These are phyloP conservation scores for Schizonepeta tenuifolia DNA, from an alignment of 257 asterid species.

Conservation along the genomic window DNA sequence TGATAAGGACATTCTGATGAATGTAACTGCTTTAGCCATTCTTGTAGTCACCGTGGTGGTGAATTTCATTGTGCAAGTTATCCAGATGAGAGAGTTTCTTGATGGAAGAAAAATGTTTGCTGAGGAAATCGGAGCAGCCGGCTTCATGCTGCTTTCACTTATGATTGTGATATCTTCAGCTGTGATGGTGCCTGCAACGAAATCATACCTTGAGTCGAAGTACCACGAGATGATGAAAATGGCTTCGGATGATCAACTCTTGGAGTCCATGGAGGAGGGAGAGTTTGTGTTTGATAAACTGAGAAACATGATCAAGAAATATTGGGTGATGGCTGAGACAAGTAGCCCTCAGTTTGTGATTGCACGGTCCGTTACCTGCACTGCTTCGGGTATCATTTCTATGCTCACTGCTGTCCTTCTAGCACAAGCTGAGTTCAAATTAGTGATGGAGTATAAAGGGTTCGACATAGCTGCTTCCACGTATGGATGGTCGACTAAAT, in stretches of 20 bases:
- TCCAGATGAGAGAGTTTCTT: conserved; percentile 32
- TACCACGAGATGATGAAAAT: conserved; percentile 40
- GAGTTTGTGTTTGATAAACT: conserved; percentile 10
- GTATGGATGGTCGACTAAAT: conserved; percentile 33
- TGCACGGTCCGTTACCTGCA: conserved; percentile 40
- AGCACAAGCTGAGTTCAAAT: conserved; percentile 1
- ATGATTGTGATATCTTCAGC: conserved; percentile 36
- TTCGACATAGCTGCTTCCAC: conserved; percentile 12
- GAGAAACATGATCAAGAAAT: conserved; percentile 27
- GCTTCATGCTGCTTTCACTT: conserved; percentile 36
- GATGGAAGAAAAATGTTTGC: conserved; percentile 25
- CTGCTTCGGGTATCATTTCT: conserved; percentile 30
- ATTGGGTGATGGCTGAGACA: conserved; percentile 49
- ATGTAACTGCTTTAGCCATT: conserved; percentile 33
- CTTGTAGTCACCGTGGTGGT: conserved; percentile 33
- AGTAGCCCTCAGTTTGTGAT: conserved; percentile 51
- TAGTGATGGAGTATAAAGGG: conserved; percentile 1
- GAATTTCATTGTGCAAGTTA: conserved; percentile 27
- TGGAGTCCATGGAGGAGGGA: conserved; percentile 31
- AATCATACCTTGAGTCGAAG: conserved; percentile 35
- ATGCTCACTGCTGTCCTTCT: conserved; percentile 12
- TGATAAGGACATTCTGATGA: conserved; percentile 33
- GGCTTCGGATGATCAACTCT: conserved; percentile 23
- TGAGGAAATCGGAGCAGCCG: conserved; percentile 29
- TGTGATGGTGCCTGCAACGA: conserved; percentile 37